Evolutionary conservation across 2,329 filamentous ascomycete genomes (phyloP), one percentile per base, ranked within the genome.

Genomic region (Metarhizium album): DNA sequence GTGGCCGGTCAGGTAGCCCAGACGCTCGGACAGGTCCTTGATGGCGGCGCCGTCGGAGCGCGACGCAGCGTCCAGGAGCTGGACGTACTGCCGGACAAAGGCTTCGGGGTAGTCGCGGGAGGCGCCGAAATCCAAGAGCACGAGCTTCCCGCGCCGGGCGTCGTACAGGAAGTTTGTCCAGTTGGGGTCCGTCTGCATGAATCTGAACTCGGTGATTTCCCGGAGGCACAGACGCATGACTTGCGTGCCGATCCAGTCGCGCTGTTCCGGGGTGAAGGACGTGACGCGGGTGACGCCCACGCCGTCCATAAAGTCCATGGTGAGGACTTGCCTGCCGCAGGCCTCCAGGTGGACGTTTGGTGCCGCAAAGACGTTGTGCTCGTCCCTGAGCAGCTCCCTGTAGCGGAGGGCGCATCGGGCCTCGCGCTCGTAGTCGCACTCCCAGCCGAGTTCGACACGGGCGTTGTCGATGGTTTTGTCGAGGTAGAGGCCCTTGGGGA

Each of bases 111-210:
- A 98, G 58, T 90, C 91, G 60, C 93, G 79, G 20, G 86, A 90
- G 35, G 93, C 93, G 53, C 93, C 93, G 67, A 98, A 98, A 69
- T 98, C 94, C 48, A 98, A 82, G 1, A 98, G 79, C 67, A 95
- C 90, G 14, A 98, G 83, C 62, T 82, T 86, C 59, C 82, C 73
- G 3, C 76, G 81, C 20, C 72, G 60, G 1, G 82, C 73, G 60
- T 97, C 93, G 74, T 89, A 98, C 20, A 97, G 76, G 67, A 98
- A 98, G 69, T 98, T 98, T 33, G 91, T 97, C 93, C 93, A 98
- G 74, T 98, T 98, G 40, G 93, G 93, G 64, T 98, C 93, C 4
- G 93, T 98, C 71, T 98, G 93, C 93, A 98, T 98, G 72, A 95
- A 97, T 54, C 78, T 83, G 79, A 96, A 97, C 68, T 95, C 89